These are phyloP conservation scores for Saxophila tyrrhenica DNA, from an alignment of 495 filamentous ascomycete species.

Conservation along the genomic window DNA sequence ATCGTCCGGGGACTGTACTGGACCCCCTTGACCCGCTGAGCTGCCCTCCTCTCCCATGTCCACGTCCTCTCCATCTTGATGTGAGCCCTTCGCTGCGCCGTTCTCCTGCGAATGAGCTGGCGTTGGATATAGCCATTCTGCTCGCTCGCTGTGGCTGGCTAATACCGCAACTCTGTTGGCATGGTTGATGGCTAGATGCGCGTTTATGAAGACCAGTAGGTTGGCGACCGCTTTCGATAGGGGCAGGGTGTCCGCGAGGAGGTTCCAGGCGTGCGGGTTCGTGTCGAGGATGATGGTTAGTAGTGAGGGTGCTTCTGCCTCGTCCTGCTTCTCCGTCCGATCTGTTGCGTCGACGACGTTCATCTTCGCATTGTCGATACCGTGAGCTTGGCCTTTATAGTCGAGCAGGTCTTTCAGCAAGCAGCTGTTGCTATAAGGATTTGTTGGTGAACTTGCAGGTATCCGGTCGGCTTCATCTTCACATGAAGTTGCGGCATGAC, in stretches of 20 bases:
- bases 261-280: constrained; percentile 87
- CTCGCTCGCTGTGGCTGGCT: constrained; percentile 72
- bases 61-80: constrained; percentile 14
- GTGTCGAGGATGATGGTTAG: constrained; percentile 90
- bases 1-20: constrained; percentile 28
- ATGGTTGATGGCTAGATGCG: constrained; percentile 85
- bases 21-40: constrained; percentile 1
- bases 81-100: constrained; percentile 31
- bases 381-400: too few species aligned
- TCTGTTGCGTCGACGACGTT: constrained; percentile 82
- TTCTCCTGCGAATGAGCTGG: constrained; percentile 21
- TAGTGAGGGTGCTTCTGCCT: constrained; percentile 67
- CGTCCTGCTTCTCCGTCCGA: constrained; percentile 55
- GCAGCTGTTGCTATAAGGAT: too few species aligned
- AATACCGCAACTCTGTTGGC: constrained; percentile 88
- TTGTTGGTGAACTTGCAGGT: too few species aligned
- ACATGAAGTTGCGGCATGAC: too few species aligned
- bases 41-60: constrained; percentile 1
- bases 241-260: constrained; percentile 63
- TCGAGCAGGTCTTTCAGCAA: too few species aligned
- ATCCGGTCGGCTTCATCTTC: too few species aligned
- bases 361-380: constrained; percentile 52
- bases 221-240: constrained; percentile 76
- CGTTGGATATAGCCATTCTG: constrained; percentile 78
- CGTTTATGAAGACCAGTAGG: constrained; percentile 91